phyloP scores from a whole-genome alignment of 805 yeast species.

The Suhomyces sp. region DNA sequence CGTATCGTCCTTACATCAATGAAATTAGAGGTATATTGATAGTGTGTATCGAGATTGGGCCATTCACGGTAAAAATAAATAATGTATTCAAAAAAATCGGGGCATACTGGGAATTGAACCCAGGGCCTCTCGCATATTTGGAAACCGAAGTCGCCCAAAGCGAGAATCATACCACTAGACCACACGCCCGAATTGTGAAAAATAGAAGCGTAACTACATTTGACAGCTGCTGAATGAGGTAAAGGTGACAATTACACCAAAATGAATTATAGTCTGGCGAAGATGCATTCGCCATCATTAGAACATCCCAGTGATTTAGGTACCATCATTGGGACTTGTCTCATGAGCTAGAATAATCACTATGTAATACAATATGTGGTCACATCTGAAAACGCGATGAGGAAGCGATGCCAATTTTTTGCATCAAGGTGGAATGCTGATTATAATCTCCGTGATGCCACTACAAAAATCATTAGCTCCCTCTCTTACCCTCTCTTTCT shows the following conservation, averaged over 20 bases:
- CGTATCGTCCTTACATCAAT: neutral
- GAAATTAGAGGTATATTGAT: neutral
- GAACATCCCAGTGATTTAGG: neutral
- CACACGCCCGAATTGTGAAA: slow-evolving; percentile 21
- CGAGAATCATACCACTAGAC: slow-evolving; percentile 36
- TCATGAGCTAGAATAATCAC: neutral
- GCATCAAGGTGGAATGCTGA: neutral
- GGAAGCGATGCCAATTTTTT: neutral
- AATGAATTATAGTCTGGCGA: neutral
- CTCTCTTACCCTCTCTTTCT: neutral
- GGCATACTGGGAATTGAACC: slow-evolving; percentile 58
- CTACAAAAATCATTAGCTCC: neutral
- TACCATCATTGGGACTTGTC: neutral
- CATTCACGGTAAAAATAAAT: neutral
- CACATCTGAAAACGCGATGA: neutral
- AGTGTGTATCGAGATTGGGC: neutral
- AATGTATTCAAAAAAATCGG: slow-evolving; percentile 13
- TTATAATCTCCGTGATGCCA: neutral
- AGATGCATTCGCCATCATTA: neutral
- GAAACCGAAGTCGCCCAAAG: slow-evolving; percentile 20
- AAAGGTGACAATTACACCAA: neutral
- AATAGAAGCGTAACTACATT: neutral
- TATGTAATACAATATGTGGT: neutral
- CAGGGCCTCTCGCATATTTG: slow-evolving; percentile 57
- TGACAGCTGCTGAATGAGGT: neutral